phyloP scores from a whole-genome alignment of 148 eudicot genomes.

The Vaccinium myrtillus region DNA sequence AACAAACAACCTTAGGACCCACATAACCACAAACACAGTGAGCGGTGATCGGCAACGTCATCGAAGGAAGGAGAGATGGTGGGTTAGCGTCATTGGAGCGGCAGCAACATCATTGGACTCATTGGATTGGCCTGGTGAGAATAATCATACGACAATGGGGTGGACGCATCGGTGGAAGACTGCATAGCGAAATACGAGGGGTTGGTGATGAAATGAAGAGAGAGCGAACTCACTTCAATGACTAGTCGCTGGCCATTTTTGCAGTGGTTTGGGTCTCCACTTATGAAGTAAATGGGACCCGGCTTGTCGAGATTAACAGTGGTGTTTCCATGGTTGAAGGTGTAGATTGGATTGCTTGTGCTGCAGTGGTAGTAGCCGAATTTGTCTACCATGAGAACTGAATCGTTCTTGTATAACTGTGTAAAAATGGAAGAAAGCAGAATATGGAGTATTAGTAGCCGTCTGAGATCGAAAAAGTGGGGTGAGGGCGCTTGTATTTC shows the following conservation, averaged over 20 bases:
- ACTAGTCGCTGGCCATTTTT: slow-evolving; percentile 43
- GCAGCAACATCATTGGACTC: too few relatives aligned
- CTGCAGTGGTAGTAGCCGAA: slow-evolving; percentile 69
- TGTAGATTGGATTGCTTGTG: slow-evolving; percentile 27
- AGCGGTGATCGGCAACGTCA: too few relatives aligned
- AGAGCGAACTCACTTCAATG: slow-evolving; percentile 38
- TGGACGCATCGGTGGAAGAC: too few relatives aligned
- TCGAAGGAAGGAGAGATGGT: too few relatives aligned
- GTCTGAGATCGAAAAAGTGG: too few relatives aligned
- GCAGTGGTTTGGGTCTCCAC: slow-evolving; percentile 51
- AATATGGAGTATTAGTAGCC: too few relatives aligned
- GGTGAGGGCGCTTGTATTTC: too few relatives aligned
- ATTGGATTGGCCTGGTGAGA: too few relatives aligned
- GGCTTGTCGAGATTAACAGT: slow-evolving; percentile 37
- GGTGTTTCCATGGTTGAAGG: slow-evolving; percentile 48
- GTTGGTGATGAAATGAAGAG: not conserved
- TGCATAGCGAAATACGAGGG: not conserved
- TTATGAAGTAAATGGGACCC: slow-evolving; percentile 51
- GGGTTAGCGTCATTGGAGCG: too few relatives aligned
- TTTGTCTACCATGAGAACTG: slow-evolving; percentile 64
- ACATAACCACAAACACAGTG: too few relatives aligned
- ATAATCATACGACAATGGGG: too few relatives aligned
- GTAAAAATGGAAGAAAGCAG: not conserved
- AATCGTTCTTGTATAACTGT: slow-evolving; percentile 65
- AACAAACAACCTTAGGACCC: too few relatives aligned